Base-by-base conservation (phyloP, 202 grass and related monocot genomes). In the Zizania palustris region DNA sequence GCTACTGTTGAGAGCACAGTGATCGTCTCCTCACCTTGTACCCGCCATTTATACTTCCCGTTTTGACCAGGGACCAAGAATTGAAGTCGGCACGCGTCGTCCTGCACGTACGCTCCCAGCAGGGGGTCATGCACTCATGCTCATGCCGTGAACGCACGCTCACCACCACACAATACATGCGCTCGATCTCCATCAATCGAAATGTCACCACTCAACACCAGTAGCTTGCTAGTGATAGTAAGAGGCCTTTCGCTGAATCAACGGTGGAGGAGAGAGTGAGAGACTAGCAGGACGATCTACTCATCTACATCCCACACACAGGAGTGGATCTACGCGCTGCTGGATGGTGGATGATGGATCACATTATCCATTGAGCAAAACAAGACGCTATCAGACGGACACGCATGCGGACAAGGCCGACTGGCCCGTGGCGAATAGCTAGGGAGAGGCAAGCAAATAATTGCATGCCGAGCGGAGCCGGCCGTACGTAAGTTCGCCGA, bases 71-170 rank as follows among this genome's bases (percentile, higher is more conserved):
- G 57, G 65, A 64, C 58, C 58, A 34, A 49, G 45, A 18, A 77
- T 16, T 77, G 3, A 83, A 83, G 20, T 56, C 73, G 16, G 14
- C 73, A 42, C 74, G 56, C 53, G 9, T 45, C 14, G 48, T 78
- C 34, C 74, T 39, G 40, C 40, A 63, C 45, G 45, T 44, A 42
- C 54, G 11, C 19, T 0, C 19, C 15, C 35, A 46, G 60, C 42
- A 6, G 10, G 68, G 16, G 70, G n/a, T 28, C 61, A 46, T 46
- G 62, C 53, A 36, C 55, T 5, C 50, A 54, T 11, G 16, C 16
- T 28, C 28, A 28, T 28, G 28, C 28, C 28, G 28, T 28, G 28
- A 0, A 28, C 28, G 28, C 28, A 28, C 28, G 28, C 28, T 28
- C 28, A 28, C 28, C 50, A 19, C 50, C n/a, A 8, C 50, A 54